A percentile compares a stretch with the other conserved stretches of the same genome.
These are phyloP conservation scores for Sporothrix pallida DNA, from an alignment of 2,329 filamentous ascomycete species.

Conservation along the genomic window DNA sequence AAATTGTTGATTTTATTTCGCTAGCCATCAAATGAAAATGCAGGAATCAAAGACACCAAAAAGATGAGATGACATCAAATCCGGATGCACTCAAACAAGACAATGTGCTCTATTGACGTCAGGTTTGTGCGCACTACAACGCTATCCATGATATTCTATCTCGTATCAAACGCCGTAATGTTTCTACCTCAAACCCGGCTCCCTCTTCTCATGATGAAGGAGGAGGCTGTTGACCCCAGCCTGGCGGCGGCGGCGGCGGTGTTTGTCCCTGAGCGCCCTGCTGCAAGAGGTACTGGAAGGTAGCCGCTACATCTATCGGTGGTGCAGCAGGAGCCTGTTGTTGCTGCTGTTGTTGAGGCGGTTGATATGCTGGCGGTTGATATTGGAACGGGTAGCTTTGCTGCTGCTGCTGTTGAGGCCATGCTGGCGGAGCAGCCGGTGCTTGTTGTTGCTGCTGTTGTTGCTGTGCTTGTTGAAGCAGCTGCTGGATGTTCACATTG, in stretches of 20 bases:
- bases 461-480: slow-evolving; percentile 43
- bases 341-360: slow-evolving; percentile 27
- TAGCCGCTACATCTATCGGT: slow-evolving; percentile 25
- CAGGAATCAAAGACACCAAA: not conserved
- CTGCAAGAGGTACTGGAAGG: slow-evolving; percentile 32
- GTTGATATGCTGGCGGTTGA: slow-evolving; percentile 29
- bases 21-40: not conserved
- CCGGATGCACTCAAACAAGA: not conserved
- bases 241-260: slow-evolving; percentile 8
- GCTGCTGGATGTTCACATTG: slow-evolving; percentile 47
- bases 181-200: not conserved
- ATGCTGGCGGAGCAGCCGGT: slow-evolving; percentile 18
- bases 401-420: slow-evolving; percentile 21
- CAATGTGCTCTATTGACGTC: not conserved
- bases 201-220: slow-evolving; percentile 20
- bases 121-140: not conserved
- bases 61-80: not conserved
- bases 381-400: slow-evolving; percentile 26
- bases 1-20: slow-evolving; percentile 6
- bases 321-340: slow-evolving; percentile 13
- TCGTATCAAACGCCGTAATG: too few species aligned
- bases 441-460: slow-evolving; percentile 35
- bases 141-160: not conserved
- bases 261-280: slow-evolving; percentile 31
- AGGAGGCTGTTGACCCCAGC: slow-evolving; percentile 33